These are phyloP conservation scores for Bertia moriformis DNA, from an alignment of 2,329 filamentous ascomycete species.

Conservation along the genomic window DNA sequence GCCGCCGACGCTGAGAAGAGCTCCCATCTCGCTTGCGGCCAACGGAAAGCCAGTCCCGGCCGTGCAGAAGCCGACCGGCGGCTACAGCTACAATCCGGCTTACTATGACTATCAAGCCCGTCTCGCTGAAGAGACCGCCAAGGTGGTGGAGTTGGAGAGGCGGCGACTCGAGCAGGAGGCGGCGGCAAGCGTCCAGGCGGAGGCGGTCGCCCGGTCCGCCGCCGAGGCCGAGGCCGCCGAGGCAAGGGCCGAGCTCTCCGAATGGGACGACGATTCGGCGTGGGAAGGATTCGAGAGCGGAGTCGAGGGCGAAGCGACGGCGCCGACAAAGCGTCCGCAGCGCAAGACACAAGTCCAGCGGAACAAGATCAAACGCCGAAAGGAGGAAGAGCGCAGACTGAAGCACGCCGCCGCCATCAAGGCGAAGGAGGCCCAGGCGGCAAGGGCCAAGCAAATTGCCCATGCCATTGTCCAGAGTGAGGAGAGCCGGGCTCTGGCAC, in stretches of 20 bases:
- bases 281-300: constrained; percentile 87
- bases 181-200: constrained; percentile 50
- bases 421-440: constrained; percentile 56
- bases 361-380: constrained; percentile 77
- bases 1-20: constrained; percentile 60
- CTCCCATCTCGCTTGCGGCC: constrained; percentile 69
- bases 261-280: constrained; percentile 76
- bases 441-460: constrained; percentile 57
- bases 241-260: constrained; percentile 46
- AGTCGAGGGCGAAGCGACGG: constrained; percentile 42
- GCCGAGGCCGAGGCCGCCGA: constrained; percentile 64
- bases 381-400: constrained; percentile 66
- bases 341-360: constrained; percentile 76
- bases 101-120: constrained; percentile 76
- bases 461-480: constrained; percentile 28
- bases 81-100: constrained; percentile 81
- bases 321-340: constrained; percentile 61
- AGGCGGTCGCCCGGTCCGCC: constrained; percentile 54
- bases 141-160: constrained; percentile 66
- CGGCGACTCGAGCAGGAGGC: constrained; percentile 55
- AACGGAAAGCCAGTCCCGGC: constrained; percentile 68
- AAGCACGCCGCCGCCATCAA: constrained; percentile 67
- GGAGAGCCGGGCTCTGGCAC: constrained; percentile 25
- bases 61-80: constrained; percentile 64
- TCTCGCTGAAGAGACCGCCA: constrained; percentile 59